Base-by-base conservation (phyloP, 1,284 basidiomycete species). In the Tylopilus sp. region DNA sequence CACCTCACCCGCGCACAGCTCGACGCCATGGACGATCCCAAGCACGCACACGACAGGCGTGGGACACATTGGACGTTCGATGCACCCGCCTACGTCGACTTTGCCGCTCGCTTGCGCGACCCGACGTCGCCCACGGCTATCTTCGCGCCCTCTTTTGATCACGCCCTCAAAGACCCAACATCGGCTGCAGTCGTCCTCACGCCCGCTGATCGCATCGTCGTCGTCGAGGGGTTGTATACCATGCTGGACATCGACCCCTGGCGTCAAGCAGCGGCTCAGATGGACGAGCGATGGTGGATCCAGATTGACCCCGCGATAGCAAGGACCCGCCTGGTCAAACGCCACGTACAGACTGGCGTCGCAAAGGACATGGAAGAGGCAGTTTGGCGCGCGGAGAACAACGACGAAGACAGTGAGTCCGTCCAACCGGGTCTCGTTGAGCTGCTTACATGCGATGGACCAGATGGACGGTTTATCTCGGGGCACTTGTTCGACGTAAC, bases 161-260 rank as follows among this genome's bases (percentile, higher is more conserved):
- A 83, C 55, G 77, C 83, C 1, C 65, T 85, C 26, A 88, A 84
- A 63, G 82, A 88, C 58, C 81, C 81, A 0, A 72, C 73, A 0
- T 75, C 76, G 2, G 73, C 81, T 46, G 75, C 77, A 24, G 66
- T 85, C 12, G 63, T 70, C 0, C 78, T 97, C 24, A 61, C 71
- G 24, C 78, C 85, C 0, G 56, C 71, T 29, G 83, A 94, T 60
- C 80, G 85, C 4, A 77, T 95, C 46, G 77, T 95, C 47, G 66
- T 94, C 51, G 78, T 94, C 52, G 91, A 95, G 68, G 91, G 93
- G 0, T 71, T 95, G 9, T 94, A 95, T 67, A 79, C 83, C 6
- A 80, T 91, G 53, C 76, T 93, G 18, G 76, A 82, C 31, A 71
- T 81, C 17, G 72, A 78, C 0, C 85, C 86, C 0, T 97, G 94